Base-by-base conservation (phyloP, 129 eudicot genomes). In the Centella asiatica region DNA sequence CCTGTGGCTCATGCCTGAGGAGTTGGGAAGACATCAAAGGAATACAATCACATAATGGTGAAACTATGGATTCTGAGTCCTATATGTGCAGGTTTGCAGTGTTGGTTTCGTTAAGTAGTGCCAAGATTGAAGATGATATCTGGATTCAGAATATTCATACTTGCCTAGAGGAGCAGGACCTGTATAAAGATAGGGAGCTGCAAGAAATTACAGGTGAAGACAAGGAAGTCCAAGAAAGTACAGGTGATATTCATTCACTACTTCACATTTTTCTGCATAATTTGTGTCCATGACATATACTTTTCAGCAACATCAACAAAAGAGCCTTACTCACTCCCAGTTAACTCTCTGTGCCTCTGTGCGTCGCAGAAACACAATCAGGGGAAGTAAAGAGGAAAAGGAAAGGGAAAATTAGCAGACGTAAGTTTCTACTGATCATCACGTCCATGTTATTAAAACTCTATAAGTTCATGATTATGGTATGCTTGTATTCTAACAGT, bases 31-130 rank as follows among this genome's bases (percentile, higher is more conserved):
- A 60, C 54, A 82, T 82, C 7, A 64, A 66, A 66, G 81, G 69
- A 40, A 50, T 46, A 45, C 22, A 15, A n/a, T n/a, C n/a, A n/a
- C n/a, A n/a, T n/a, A n/a, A n/a, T n/a, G n/a, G n/a, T n/a, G n/a
- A n/a, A n/a, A n/a, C n/a, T 39, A 33, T 27, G 18, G 68, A 60
- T 26, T 29, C 31, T 17, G 74, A 49, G 31, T 26, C 44, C 24
- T 80, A 78, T 54, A 56, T 75, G 36, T 82, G 88, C 69, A 82
- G 75, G 69, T 82, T 82, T 60, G 69, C 84, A 4, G 81, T 75
- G 62, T 68, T 82, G 65, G 70, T 81, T 28, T 60, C 81, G 1
- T 70, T 75, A 57, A 75, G 72, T 11, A 74, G 79, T 60, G 66
- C 69, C 33, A 37, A 37, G 57, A 53, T 72, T 4, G 68, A 68